Evolutionary conservation across 2,329 filamentous ascomycete genomes (phyloP), one percentile per base, ranked within the genome.

Genomic region (Colletotrichum orchidophilum): DNA sequence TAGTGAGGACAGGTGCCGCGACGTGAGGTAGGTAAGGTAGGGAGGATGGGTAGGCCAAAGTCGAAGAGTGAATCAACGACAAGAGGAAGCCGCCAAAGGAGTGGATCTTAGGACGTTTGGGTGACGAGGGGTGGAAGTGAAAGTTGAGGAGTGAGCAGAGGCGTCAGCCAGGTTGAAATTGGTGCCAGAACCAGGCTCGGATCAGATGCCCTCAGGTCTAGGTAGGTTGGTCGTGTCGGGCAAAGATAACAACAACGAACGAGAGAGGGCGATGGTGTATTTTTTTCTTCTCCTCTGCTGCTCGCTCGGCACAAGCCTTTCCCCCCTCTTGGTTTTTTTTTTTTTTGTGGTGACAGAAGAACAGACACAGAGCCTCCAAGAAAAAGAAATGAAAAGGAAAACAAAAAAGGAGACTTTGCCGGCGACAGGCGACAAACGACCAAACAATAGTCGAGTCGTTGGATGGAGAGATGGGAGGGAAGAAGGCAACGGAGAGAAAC

Each of bases 1-100:
- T 49, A 13, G n/a, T 21, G 39, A 21, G 18, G 21, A 21, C 39
- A 11, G 39, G 39, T n/a, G 18, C 39, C 39, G 35, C 6, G 13
- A 21, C 5, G 35, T 31, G 39, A 61, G 39, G 39, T 27, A 57
- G n/a, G 39, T 52, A 59, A 58, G 42, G 42, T 11, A 21, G 39
- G 55, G 57, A 31, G 24, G 39, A 35, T 7, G 50, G 29, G 42
- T 26, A 52, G 26, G 42, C 39, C 55, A 54, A 46, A 46, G 49
- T 35, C 52, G 59, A 52, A 18, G 63, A 46, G 57, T 27, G 42
- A 68, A 58, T 68, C 26, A 58, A 67, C 58, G 58, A 68, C 52
- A 63, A 71, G n/a, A 63, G 58, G 42, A 58, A 63, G 52, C 58
- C 68, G 68, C 68, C 58, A 68, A 68, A 68, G 58, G 64, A 71